These are phyloP conservation scores for Rhynchospora breviuscula DNA, from an alignment of 176 grass and related monocot species.

Conservation along the genomic window DNA sequence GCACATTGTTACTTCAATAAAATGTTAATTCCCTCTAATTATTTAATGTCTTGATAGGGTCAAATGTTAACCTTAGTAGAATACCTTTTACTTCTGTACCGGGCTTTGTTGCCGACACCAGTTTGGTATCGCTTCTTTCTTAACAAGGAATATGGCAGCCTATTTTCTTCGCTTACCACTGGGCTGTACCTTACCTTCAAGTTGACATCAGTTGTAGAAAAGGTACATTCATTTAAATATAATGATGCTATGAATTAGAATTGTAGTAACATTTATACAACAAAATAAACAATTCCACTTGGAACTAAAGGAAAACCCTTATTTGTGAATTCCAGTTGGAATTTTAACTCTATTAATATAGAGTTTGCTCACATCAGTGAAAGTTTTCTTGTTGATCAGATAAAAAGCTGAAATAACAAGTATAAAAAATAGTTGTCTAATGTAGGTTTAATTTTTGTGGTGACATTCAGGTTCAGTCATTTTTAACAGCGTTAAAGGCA, in stretches of 20 bases:
- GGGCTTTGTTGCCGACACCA: slow-evolving; percentile 84
- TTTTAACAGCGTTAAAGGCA: slow-evolving; percentile 80
- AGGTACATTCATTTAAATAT: slow-evolving; percentile 49
- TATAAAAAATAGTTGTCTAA: background rate
- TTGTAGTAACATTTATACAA: background rate
- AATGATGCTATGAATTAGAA: background rate
- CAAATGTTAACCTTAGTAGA: slow-evolving; percentile 97
- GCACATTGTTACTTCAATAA: background rate
- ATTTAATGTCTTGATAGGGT: slow-evolving; percentile 55
- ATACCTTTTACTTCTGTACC: slow-evolving; percentile 88
- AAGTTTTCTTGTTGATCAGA: background rate
- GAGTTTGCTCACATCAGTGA: background rate
- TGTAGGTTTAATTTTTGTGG: background rate
- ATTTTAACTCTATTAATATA: slow-evolving; percentile 1
- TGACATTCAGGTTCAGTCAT: slow-evolving; percentile 81
- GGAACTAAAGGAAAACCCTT: background rate
- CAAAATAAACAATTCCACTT: background rate
- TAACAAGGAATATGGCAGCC: slow-evolving; percentile 98
- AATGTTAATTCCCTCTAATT: slow-evolving; percentile 27
- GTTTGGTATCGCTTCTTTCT: slow-evolving; percentile 99
- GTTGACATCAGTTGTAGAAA: slow-evolving; percentile 92
- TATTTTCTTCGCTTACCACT: slow-evolving; percentile 94
- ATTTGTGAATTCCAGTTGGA: slow-evolving; percentile 3
- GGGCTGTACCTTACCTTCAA: slow-evolving; percentile 97
- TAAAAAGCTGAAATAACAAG: background rate